phyloP scores from a whole-genome alignment of 2,329 filamentous ascomycete species.

The Lasiodiplodia hormozganensis region DNA sequence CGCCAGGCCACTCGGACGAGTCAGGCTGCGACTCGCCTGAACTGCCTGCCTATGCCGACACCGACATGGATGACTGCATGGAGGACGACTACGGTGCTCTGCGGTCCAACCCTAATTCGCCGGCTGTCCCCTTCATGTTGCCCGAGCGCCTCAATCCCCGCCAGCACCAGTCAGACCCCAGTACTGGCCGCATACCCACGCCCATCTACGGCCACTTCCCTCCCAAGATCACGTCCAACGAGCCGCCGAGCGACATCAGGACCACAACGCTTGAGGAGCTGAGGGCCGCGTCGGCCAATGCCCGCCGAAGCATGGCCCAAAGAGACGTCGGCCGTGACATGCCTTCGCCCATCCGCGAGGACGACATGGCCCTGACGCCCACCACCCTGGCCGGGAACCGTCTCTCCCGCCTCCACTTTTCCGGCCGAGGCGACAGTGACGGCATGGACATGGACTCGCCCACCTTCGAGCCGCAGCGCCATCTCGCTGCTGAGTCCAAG shows the following conservation, averaged over 20 bases:
- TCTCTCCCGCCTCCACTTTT: conserved; percentile 46
- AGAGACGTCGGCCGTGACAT: conserved; percentile 40
- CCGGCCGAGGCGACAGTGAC: conserved; percentile 36
- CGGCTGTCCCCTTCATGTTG: conserved; percentile 41
- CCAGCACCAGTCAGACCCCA: conserved; percentile 33
- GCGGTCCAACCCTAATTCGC: conserved; percentile 46
- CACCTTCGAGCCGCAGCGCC: conserved; percentile 29
- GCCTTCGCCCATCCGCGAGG: conserved; percentile 51
- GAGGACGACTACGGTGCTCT: conserved; percentile 42
- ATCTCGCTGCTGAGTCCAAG: conserved; percentile 29
- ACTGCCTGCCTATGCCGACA: conserved; percentile 40
- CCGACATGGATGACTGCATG: conserved; percentile 44
- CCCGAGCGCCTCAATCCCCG: conserved; percentile 44
- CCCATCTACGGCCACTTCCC: conserved; percentile 49
- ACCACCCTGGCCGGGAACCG: conserved; percentile 47
- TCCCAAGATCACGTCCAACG: conserved; percentile 26
- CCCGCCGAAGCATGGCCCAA: conserved; percentile 10
- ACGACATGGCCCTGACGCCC: conserved; percentile 46
- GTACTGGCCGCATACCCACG: conserved; percentile 46
- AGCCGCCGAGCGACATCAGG: background rate
- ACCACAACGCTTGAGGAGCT: conserved; percentile 25
- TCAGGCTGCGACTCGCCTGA: conserved; percentile 37
- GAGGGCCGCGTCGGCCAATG: conserved; percentile 11
- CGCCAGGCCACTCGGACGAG: conserved; percentile 41
- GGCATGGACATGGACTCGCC: conserved; percentile 42